A percentile compares a stretch with the other conserved stretches of the same genome.
Conservation (phyloP, 257 asterid species). For the Solanum neorickii region DNA sequence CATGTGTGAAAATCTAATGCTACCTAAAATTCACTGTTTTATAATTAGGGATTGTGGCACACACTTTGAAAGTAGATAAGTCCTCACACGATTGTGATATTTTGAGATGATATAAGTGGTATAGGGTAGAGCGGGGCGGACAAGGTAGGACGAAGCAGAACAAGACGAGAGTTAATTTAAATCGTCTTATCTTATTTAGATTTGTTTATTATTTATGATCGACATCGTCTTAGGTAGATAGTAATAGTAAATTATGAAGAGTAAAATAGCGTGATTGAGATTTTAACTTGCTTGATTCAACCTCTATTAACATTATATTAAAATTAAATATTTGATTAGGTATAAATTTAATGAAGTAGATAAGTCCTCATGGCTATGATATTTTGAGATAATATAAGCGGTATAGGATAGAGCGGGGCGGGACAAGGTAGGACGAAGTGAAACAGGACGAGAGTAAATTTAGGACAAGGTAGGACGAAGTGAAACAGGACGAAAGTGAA, state of each 20-base stretch:
- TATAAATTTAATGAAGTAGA: not conserved
- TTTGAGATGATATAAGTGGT: too few species aligned
- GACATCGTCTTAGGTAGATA: not conserved
- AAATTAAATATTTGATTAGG: too few species aligned
- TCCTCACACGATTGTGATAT: too few species aligned
- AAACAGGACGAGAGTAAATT: not conserved
- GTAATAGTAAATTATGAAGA: not conserved
- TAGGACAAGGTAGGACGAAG: not conserved
- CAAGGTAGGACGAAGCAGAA: not conserved
- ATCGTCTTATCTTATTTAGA: too few species aligned
- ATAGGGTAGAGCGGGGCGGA: too few species aligned
- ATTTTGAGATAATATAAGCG: too few species aligned
- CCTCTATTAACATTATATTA: not conserved
- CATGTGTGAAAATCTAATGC: not conserved
- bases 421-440: not conserved
- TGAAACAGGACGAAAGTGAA: not conserved
- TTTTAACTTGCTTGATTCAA: not conserved
- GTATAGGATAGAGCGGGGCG: not conserved
- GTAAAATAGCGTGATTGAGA: not conserved
- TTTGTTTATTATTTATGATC: not conserved
- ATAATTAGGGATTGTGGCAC: not conserved
- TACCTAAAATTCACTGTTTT: not conserved
- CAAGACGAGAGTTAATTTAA: not conserved
- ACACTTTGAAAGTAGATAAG: not conserved
- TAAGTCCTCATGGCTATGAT: too few species aligned